phyloP scores from a whole-genome alignment of 768 basidiomycete genomes.

The Clitopilus passeckerianus region DNA sequence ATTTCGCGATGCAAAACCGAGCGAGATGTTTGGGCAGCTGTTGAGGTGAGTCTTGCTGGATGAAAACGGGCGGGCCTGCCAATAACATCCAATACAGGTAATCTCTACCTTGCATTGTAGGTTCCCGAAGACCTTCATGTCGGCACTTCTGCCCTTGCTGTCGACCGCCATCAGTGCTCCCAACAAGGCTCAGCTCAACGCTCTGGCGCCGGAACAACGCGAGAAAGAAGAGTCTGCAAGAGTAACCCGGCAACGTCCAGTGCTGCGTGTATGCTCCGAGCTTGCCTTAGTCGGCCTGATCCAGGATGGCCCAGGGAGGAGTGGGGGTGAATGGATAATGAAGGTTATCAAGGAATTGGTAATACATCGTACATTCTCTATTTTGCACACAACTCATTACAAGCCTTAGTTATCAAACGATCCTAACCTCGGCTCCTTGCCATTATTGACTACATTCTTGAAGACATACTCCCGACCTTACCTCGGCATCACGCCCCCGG shows the following conservation, averaged over 20 bases:
- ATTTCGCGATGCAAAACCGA: conserved; percentile 85
- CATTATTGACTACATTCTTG: conserved; percentile 86
- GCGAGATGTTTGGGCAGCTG: conserved; percentile 86
- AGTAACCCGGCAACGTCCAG: conserved; percentile 75
- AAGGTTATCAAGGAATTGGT: conserved; percentile 83
- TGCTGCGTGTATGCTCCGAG: conserved; percentile 86
- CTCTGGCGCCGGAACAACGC: conserved; percentile 67
- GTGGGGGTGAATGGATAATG: conserved; percentile 88
- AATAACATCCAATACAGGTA: conserved; percentile 48
- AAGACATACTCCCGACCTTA: conserved; percentile 89
- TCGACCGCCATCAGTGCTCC: conserved; percentile 55
- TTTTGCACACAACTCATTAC: conserved; percentile 5
- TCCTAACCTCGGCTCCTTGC: conserved; percentile 80
- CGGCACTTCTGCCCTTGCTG: conserved; percentile 59
- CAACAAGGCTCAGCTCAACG: conserved; percentile 48
- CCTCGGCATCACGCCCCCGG: conserved; percentile 66
- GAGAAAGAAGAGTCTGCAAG: conserved; percentile 90
- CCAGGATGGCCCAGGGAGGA: conserved; percentile 61
- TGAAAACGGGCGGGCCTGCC: too few relatives aligned
- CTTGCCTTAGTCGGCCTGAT: conserved; percentile 85
- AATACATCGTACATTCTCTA: conserved; percentile 18
- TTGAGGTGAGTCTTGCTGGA: conserved; percentile 63
- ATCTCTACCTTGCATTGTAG: conserved; percentile 87
- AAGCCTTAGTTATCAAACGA: conserved; percentile 75
- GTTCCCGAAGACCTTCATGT: conserved; percentile 77